Conservation (phyloP, 2,329 filamentous ascomycete genomes). For the Aspergillus sp. region DNA sequence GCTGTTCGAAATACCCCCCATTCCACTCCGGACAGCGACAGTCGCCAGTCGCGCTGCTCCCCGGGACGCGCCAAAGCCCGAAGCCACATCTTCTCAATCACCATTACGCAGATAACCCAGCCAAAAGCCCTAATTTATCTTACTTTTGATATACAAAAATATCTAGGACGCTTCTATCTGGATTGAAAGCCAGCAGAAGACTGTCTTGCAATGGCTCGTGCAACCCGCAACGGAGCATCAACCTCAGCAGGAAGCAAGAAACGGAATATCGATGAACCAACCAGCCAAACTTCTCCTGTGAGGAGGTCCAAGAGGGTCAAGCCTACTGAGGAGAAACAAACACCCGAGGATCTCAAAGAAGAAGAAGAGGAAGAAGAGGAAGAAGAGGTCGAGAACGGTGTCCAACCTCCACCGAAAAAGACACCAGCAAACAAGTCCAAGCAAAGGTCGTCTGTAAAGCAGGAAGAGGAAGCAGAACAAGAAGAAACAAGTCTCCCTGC, state of each 20-base stretch:
- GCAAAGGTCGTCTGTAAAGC: constrained; percentile 6
- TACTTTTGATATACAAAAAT: too few species aligned
- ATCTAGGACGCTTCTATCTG: too few species aligned
- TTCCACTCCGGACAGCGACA: too few species aligned
- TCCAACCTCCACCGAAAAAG: neutral
- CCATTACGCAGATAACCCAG: too few species aligned
- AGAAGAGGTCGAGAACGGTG: neutral
- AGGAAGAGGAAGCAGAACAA: constrained; percentile 15
- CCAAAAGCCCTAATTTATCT: too few species aligned
- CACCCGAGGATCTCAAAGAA: neutral
- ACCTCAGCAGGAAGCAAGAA: constrained; percentile 16
- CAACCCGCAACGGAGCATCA: constrained; percentile 1
- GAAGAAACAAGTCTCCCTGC: constrained; percentile 1
- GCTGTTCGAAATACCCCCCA: too few species aligned
- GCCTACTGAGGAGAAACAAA: constrained; percentile 12
- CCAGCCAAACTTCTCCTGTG: constrained; percentile 17
- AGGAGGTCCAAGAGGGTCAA: constrained; percentile 27
- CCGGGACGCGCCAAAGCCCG: too few species aligned
- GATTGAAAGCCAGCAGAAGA: too few species aligned
- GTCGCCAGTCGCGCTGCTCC: too few species aligned
- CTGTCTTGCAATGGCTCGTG: constrained; percentile 7
- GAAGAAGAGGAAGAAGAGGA: constrained; percentile 2
- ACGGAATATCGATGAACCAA: constrained; percentile 21
- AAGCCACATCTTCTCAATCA: too few species aligned
- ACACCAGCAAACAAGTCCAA: neutral